These are phyloP conservation scores for Cantharellus cinnabarinus DNA, from an alignment of 768 basidiomycete species.

Conservation along the genomic window DNA sequence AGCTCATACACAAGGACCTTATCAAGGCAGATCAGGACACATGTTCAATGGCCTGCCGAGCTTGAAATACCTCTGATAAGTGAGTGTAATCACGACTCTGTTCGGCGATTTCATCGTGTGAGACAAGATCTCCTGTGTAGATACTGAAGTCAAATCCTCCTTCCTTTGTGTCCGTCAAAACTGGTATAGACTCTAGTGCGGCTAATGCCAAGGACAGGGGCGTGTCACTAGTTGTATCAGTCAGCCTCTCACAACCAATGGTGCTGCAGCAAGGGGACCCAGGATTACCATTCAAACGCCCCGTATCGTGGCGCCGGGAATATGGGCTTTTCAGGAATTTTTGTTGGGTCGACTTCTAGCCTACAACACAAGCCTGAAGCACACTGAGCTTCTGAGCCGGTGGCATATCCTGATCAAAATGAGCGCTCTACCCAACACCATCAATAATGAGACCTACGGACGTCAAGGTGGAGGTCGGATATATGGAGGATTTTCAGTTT, in stretches of 20 bases:
- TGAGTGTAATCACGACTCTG: slow-evolving; percentile 27
- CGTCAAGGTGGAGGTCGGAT: slow-evolving; percentile 62
- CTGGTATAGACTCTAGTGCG: slow-evolving; percentile 45
- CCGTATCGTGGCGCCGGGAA: slow-evolving; percentile 51
- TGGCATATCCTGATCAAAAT: slow-evolving; percentile 34
- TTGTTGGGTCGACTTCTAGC: slow-evolving; percentile 22
- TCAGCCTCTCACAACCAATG: too few relatives aligned
- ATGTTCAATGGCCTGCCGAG: background rate
- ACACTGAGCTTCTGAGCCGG: slow-evolving; percentile 53
- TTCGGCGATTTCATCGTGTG: slow-evolving; percentile 32
- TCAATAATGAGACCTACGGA: slow-evolving; percentile 24
- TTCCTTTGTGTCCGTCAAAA: slow-evolving; percentile 35
- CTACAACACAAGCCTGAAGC: slow-evolving; percentile 48
- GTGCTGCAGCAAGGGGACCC: too few relatives aligned
- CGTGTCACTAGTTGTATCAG: slow-evolving; percentile 21
- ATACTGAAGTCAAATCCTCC: slow-evolving; percentile 44
- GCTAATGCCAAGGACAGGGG: slow-evolving; percentile 40
- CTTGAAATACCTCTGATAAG: slow-evolving; percentile 27
- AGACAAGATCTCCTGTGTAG: slow-evolving; percentile 55
- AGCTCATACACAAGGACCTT: slow-evolving; percentile 43
- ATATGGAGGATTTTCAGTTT: slow-evolving; percentile 53
- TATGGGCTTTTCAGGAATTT: slow-evolving; percentile 30
- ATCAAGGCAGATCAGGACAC: background rate
- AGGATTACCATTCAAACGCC: slow-evolving; percentile 32
- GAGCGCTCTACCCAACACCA: background rate